Evolutionary conservation across 331 rosid species (phyloP), one percentile per base, ranked within the genome.

Genomic region (Rosa hybrid): DNA sequence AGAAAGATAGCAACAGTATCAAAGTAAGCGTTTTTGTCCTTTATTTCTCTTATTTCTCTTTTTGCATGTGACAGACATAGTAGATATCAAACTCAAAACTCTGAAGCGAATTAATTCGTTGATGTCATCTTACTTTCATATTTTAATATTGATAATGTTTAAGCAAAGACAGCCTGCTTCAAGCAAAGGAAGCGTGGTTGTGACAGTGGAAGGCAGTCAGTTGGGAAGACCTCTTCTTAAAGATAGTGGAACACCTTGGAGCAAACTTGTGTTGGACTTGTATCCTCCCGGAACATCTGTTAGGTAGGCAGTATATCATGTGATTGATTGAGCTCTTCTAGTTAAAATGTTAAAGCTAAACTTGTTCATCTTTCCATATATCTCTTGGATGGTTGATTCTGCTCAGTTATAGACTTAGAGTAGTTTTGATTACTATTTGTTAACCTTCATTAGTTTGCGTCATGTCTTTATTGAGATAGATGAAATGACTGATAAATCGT

Each of bases 101-200:
- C 17, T 81, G 23, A 74, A 48, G 78, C 83, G 69, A 84, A 62
- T 70, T 72, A 77, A 57, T 69, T 57, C 51, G 56, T 60, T 77
- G 50, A 74, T 81, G 48, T 83, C 70, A 81, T 82, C 89, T 89
- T 85, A 87, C 86, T 83, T 30, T 76, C 72, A 54, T 68, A 65
- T 84, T 84, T 62, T 74, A 17, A 70, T 80, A 76, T 83, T 81
- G 80, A 30, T 76, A 85, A 82, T 87, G 94, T 86, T 93, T 84
- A 90, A 92, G 94, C 94, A 91, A 93, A 96, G 99, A 86, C 98
- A 91, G 85, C 90, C 94, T 68, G 97, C 97, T 85, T 89, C 91
- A 34, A 88, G 94, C 92, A 85, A 80, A 84, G 98, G 90, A 75
- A 89, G 85, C 75, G 80, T 82, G 81, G 44, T 83, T 77, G 76